Conservation (phyloP, 2,329 filamentous ascomycete species). For the Colletotrichum sublineola region DNA sequence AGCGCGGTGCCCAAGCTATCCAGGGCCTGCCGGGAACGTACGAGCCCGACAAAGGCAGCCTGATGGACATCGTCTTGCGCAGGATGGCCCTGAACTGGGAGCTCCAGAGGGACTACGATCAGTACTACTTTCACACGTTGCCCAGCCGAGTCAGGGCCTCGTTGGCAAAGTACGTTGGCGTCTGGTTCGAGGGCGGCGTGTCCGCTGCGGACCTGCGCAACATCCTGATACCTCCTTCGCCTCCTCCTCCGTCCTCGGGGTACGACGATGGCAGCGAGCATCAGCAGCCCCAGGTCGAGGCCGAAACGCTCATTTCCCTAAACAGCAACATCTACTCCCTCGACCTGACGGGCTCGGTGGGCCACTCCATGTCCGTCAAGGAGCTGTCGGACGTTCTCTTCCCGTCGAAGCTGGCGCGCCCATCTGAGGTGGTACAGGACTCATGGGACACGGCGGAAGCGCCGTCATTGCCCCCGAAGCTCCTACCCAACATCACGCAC, state of each 20-base stretch:
- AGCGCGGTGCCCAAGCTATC: conserved; percentile 21
- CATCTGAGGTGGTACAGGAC: conserved; percentile 56
- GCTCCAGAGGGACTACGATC: conserved; percentile 67
- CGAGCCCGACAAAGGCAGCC: conserved; percentile 59
- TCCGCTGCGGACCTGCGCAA: conserved; percentile 64
- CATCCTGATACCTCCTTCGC: conserved; percentile 54
- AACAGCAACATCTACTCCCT: conserved; percentile 65
- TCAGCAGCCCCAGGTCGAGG: conserved; percentile 44
- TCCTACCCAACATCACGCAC: conserved; percentile 71
- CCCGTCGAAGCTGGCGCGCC: conserved; percentile 48
- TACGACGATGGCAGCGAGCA: conserved; percentile 42
- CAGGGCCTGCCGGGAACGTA: conserved; percentile 60
- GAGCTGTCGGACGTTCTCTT: conserved; percentile 67
- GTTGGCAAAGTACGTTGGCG: conserved; percentile 65
- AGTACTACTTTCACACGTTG: conserved; percentile 68
- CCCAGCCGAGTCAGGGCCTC: conserved; percentile 66
- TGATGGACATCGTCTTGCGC: conserved; percentile 66
- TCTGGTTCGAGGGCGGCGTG: conserved; percentile 60
- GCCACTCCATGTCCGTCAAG: conserved; percentile 64
- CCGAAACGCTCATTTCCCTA: conserved; percentile 44
- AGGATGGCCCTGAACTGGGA: conserved; percentile 68
- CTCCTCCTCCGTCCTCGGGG: conserved; percentile 41
- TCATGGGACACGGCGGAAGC: conserved; percentile 65
- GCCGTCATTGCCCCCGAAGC: conserved; percentile 45
- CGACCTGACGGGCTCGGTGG: conserved; percentile 67